Percentiles rank a stretch among this genome's conserved stretches.
Conservation (phyloP, 176 grass and related monocot genomes). For the Musa troglodytarum region DNA sequence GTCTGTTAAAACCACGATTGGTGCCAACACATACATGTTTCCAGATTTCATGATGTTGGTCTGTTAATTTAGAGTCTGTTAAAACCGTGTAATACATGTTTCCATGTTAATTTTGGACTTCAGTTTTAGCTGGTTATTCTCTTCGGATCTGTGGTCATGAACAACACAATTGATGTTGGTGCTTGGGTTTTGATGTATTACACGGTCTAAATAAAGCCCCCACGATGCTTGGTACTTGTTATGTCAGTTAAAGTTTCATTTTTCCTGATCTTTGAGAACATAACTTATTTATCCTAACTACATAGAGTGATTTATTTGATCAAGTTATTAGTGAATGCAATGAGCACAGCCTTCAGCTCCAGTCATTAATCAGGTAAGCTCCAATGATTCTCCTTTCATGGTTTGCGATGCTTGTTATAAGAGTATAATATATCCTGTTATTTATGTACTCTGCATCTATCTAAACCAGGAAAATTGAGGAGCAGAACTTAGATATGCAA, state of each 20-base stretch:
- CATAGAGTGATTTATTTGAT: conserved; percentile 78
- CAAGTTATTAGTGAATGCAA: conserved; percentile 78
- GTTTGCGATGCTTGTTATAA: background rate
- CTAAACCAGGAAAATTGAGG: conserved; percentile 66
- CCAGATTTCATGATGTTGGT: too few species aligned
- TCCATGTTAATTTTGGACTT: too few species aligned
- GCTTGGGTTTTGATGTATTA: background rate
- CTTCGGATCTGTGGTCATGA: background rate
- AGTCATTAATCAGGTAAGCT: conserved; percentile 64
- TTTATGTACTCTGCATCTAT: conserved; percentile 7
- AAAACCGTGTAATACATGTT: too few species aligned
- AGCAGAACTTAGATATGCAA: conserved; percentile 70
- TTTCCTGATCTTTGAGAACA: conserved; percentile 7
- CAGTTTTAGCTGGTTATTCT: background rate
- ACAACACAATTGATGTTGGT: background rate
- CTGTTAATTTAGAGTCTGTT: too few species aligned
- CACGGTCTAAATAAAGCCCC: background rate
- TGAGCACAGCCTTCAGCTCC: conserved; percentile 75
- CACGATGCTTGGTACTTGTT: background rate
- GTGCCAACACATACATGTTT: too few species aligned
- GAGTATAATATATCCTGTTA: background rate
- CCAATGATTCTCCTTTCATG: background rate
- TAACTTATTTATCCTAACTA: background rate
- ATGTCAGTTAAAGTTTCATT: background rate
- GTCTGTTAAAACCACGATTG: too few species aligned